Evolutionary conservation across 768 basidiomycete genomes (phyloP), one percentile per base, ranked within the genome.

Genomic region (Dioszegia hungarica): DNA sequence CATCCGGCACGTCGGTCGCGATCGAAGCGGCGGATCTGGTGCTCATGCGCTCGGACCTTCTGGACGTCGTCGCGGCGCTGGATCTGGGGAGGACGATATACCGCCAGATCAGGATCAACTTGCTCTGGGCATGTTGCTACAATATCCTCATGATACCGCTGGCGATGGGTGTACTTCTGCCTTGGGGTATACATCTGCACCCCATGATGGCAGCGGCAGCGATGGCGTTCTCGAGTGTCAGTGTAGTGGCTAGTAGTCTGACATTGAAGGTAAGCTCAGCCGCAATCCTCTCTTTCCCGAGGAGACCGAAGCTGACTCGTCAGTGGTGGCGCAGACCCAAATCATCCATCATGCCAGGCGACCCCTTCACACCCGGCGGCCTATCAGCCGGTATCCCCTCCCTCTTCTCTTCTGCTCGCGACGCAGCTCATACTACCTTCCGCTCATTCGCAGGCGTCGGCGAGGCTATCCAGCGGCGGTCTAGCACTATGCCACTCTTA

Each of bases 181-280:
- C 95, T 0, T 82, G 90, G 73, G 91, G 91, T 14, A 63, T 94
- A 27, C 90, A 92, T 75, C 85, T 98, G 73, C 95, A 92, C 66
- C 95, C 95, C 9, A 98, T 98, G 94, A 84, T 92, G 79, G 91
- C 95, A 0, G 94, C 90, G n/a, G 90, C 87, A 2, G 93, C 93
- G 25, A 99, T 99, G 95, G 95, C 95, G 24, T 92, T 91, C 75
- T 93, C 90, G 31, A 90, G 87, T 65, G 94, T 98, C 34, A 92
- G 89, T 63, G 95, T 99, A 49, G 94, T 99, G 15, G 84, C 83
- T 25, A 91, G 89, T 58, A 92, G 89, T 57, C 78, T 98, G 72
- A 83, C 88, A 43, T 80, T 99, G 61, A 86, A 82, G 70, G 68
- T 92, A 54, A 62, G 75, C 59, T 34, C 6, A 34, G 20, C 29